Evolutionary conservation across 2,329 filamentous ascomycete species (phyloP).

Genomic region (Clarireedia paspali): DNA sequence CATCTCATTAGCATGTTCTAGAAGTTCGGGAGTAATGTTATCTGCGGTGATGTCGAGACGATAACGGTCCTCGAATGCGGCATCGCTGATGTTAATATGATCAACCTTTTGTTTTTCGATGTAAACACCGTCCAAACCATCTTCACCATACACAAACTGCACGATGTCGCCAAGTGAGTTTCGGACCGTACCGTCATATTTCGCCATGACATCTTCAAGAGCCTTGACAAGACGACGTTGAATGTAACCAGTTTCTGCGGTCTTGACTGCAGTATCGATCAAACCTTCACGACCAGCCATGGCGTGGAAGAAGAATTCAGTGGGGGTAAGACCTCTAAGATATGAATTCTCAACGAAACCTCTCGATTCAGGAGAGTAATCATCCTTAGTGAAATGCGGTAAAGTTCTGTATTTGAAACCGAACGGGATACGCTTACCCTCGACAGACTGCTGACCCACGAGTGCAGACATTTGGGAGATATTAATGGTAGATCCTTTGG

Average conservation of each 20-base stretch:
- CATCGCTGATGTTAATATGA: constrained; percentile 71
- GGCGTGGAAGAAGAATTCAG: constrained; percentile 99
- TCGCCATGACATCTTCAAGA: constrained; percentile 92
- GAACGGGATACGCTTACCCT: constrained; percentile 97
- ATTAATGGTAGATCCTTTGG: constrained; percentile 98
- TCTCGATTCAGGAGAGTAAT: constrained; percentile 93
- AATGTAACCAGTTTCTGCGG: constrained; percentile 97
- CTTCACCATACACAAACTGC: constrained; percentile 96
- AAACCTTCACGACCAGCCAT: constrained; percentile 99
- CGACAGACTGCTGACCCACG: constrained; percentile 95
- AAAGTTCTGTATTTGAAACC: constrained; percentile 97
- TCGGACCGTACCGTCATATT: constrained; percentile 94
- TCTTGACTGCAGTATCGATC: constrained; percentile 99
- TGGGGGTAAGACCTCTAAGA: constrained; percentile 85
- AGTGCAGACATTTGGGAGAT: constrained; percentile 99
- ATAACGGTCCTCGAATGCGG: constrained; percentile 73
- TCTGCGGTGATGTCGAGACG: constrained; percentile 72
- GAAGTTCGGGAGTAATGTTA: constrained; percentile 57
- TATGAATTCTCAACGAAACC: constrained; percentile 99
- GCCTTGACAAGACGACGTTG: constrained; percentile 98
- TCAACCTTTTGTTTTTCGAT: constrained; percentile 93
- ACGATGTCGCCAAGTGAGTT: constrained; percentile 96
- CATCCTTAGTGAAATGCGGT: constrained; percentile 98
- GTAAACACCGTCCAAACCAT: constrained; percentile 85
- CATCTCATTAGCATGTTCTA: constrained; percentile 84